A percentile compares a stretch with the other conserved stretches of the same genome.
phyloP scores from a whole-genome alignment of 2,329 filamentous ascomycete species.

The Ascochyta fabae region DNA sequence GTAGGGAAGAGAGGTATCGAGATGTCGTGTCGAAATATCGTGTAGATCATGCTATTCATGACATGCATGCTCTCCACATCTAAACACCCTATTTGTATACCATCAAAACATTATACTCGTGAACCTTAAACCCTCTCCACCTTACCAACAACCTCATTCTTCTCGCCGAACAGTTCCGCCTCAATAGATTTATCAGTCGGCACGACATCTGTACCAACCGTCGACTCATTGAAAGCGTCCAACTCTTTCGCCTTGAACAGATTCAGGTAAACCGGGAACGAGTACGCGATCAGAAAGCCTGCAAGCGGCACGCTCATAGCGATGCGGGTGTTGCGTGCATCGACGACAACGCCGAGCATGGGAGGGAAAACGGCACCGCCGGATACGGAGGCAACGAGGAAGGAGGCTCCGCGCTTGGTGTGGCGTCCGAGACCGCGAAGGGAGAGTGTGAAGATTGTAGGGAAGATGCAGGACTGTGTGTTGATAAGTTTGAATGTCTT shows the following conservation, averaged over 20 bases:
- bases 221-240: slow-evolving; percentile 30
- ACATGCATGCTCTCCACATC: too few relatives aligned
- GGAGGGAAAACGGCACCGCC: slow-evolving; percentile 38
- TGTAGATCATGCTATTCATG: too few relatives aligned
- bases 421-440: slow-evolving; percentile 35
- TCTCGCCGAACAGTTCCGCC: slow-evolving; percentile 17
- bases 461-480: slow-evolving; percentile 36
- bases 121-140: slow-evolving; percentile 8
- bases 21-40: too few relatives aligned
- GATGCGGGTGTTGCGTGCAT: slow-evolving; percentile 28
- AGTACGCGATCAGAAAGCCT: slow-evolving; percentile 37
- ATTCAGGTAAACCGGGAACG: slow-evolving; percentile 37
- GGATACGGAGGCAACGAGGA: slow-evolving; percentile 32
- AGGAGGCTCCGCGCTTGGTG: slow-evolving; percentile 38
- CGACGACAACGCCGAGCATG: slow-evolving; percentile 37
- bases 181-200: slow-evolving; percentile 9
- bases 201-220: slow-evolving; percentile 20
- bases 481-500: background rate
- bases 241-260: slow-evolving; percentile 38
- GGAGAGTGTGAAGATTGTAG: slow-evolving; percentile 38
- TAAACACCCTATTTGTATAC: too few relatives aligned
- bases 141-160: slow-evolving; percentile 16
- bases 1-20: too few relatives aligned
- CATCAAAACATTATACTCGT: background rate
- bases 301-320: slow-evolving; percentile 39